These are phyloP conservation scores for Citrullus amarus DNA, from an alignment of 306 rosid genomes.

Conservation along the genomic window DNA sequence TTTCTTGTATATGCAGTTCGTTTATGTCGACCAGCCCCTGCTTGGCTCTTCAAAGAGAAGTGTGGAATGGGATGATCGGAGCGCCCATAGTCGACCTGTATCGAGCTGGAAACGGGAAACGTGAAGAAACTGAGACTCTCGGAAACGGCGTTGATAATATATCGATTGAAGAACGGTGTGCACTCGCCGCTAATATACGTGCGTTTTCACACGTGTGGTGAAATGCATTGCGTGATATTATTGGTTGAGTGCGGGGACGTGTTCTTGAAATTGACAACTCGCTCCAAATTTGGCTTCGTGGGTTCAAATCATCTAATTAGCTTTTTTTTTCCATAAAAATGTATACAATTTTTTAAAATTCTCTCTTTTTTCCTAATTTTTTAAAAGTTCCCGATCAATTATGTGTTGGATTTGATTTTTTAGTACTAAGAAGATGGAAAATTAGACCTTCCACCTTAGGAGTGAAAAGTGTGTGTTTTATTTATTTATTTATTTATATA, in stretches of 20 bases:
- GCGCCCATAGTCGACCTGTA: neutral
- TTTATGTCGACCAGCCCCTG: neutral
- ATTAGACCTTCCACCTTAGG: too few species aligned
- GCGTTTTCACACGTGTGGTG: neutral
- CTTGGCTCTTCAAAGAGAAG: neutral
- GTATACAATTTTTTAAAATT: too few species aligned
- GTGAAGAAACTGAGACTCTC: neutral
- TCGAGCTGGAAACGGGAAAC: neutral
- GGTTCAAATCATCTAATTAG: neutral
- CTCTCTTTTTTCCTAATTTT: too few species aligned
- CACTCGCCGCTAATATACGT: neutral
- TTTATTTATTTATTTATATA: too few species aligned
- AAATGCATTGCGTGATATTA: neutral
- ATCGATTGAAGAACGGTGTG: neutral
- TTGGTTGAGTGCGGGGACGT: neutral
- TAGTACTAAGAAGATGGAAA: too few species aligned
- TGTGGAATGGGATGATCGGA: neutral
- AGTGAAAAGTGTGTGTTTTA: too few species aligned
- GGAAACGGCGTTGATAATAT: constrained; percentile 6
- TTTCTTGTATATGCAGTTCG: neutral
- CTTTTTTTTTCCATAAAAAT: neutral
- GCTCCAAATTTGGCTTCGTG: neutral
- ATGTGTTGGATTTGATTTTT: too few species aligned
- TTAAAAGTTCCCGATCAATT: too few species aligned
- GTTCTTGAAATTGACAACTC: neutral